phyloP scores from a whole-genome alignment of 192 early-diverging fungal species.

The Backusella westeae region DNA sequence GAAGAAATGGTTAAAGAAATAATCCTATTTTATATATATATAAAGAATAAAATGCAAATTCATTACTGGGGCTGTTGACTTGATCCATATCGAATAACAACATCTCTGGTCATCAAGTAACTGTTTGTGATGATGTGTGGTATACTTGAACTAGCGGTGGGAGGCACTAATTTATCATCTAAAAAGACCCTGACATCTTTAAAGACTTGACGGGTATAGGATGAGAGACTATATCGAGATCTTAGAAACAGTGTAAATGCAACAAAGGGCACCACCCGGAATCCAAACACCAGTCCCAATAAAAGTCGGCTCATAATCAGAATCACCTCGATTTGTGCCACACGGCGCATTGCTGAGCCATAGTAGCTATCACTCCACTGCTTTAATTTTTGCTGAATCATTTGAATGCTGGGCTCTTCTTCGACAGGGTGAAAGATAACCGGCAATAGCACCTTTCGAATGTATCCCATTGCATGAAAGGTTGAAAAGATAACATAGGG shows the following conservation, averaged over 20 bases:
- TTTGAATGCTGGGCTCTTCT: conserved; percentile 14
- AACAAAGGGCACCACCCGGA: conserved; percentile 33
- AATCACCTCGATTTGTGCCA: conserved; percentile 67
- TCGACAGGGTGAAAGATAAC: conserved; percentile 50
- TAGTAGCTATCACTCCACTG: conserved; percentile 61
- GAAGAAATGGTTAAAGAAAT: conserved; percentile 11
- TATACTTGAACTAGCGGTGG: conserved; percentile 41
- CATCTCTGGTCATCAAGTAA: conserved; percentile 35
- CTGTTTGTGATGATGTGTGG: conserved; percentile 37
- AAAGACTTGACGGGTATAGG: conserved; percentile 47
- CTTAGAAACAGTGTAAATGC: conserved; percentile 69
- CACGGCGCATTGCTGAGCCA: conserved; percentile 53
- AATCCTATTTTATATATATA: not conserved
- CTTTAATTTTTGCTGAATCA: conserved; percentile 48
- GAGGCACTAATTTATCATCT: conserved; percentile 20
- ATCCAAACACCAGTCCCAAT: conserved; percentile 38
- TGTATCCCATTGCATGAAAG: conserved; percentile 71
- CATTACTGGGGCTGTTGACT: not conserved
- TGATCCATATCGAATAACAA: conserved; percentile 23
- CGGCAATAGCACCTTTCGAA: conserved; percentile 64
- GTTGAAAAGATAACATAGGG: conserved; percentile 67
- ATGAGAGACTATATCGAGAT: conserved; percentile 64
- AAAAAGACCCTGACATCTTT: not conserved
- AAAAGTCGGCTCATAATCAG: conserved; percentile 63
- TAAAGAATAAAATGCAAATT: not conserved